A percentile compares a stretch with the other conserved stretches of the same genome.
Evolutionary conservation across 495 filamentous ascomycete genomes (phyloP).

Genomic region (Platismatia glauca): DNA sequence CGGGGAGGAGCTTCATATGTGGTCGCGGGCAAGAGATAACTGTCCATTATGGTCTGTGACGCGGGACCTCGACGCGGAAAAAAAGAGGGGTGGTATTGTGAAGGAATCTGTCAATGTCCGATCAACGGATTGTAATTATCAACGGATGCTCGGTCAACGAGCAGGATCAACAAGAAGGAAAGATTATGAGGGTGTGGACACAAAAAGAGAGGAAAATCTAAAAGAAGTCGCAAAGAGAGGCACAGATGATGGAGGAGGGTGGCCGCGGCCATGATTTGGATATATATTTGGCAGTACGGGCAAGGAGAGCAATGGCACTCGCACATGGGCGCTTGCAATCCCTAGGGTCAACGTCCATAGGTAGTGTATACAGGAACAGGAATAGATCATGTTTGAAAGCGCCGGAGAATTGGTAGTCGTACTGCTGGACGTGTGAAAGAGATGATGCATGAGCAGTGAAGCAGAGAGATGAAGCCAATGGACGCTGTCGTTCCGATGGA

Average conservation of each 20-base stretch:
- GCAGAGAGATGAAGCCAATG: conserved; percentile 10
- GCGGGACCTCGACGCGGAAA: not conserved
- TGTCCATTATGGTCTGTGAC: conserved; percentile 43
- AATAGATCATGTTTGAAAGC: not conserved
- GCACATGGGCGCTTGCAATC: conserved; percentile 12
- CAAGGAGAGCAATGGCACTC: not conserved
- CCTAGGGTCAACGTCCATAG: conserved; percentile 12
- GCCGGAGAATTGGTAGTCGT: conserved; percentile 2
- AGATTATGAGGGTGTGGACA: conserved; percentile 12
- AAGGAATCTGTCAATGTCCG: conserved; percentile 28
- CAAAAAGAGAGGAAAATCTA: conserved; percentile 21
- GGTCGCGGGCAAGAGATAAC: conserved; percentile 50
- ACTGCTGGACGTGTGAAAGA: too few relatives aligned
- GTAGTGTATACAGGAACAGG: conserved; percentile 8
- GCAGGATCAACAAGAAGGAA: conserved; percentile 24
- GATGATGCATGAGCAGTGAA: not conserved
- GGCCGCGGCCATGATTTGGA: conserved; percentile 25
- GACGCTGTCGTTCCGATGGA: not conserved
- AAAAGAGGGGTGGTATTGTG: conserved; percentile 15
- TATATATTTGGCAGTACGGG: conserved; percentile 24
- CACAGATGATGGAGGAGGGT: conserved; percentile 23
- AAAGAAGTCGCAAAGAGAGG: conserved; percentile 17
- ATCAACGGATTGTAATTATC: conserved; percentile 35
- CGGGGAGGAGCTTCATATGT: conserved; percentile 53
- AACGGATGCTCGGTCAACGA: conserved; percentile 35